Conservation (phyloP, 2,329 filamentous ascomycete genomes). For the Aspergillus floridensis region DNA sequence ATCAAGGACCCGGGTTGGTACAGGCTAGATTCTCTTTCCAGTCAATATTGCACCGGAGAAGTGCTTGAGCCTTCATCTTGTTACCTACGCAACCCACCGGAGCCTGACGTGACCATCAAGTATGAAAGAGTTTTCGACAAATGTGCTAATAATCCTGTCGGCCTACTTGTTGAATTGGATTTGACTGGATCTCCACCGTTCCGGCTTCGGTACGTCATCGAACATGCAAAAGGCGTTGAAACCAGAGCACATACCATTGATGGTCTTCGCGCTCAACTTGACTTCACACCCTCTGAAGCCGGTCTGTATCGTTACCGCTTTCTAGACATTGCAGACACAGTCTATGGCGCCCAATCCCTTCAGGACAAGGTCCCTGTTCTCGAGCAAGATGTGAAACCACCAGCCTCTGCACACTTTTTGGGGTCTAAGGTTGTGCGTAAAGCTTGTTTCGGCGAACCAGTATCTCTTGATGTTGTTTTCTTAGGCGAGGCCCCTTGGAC, state of each 20-base stretch:
- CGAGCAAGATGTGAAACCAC: slow-evolving; percentile 89
- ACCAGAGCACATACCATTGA: slow-evolving; percentile 58
- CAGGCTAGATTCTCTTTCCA: slow-evolving; percentile 74
- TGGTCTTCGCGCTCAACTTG: slow-evolving; percentile 78
- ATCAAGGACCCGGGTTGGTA: slow-evolving; percentile 83
- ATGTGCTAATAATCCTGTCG: slow-evolving; percentile 90
- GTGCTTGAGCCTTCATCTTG: slow-evolving; percentile 94
- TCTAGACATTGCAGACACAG: slow-evolving; percentile 72
- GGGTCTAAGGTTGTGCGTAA: slow-evolving; percentile 55
- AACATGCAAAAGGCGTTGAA: slow-evolving; percentile 57
- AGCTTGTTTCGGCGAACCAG: slow-evolving; percentile 79
- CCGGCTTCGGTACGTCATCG: slow-evolving; percentile 71
- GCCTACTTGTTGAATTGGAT: slow-evolving; percentile 82
- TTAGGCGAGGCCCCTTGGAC: slow-evolving; percentile 83
- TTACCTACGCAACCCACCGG: slow-evolving; percentile 82
- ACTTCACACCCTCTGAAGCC: slow-evolving; percentile 75
- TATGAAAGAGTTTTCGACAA: slow-evolving; percentile 87
- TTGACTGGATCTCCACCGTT: slow-evolving; percentile 92
- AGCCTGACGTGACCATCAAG: slow-evolving; percentile 72
- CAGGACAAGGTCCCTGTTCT: slow-evolving; percentile 62
- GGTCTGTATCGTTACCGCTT: slow-evolving; percentile 88
- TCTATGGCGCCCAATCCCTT: slow-evolving; percentile 69
- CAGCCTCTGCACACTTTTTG: slow-evolving; percentile 72
- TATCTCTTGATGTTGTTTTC: slow-evolving; percentile 71
- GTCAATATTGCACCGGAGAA: slow-evolving; percentile 79